A percentile compares a stretch with the other conserved stretches of the same genome.
Conservation (phyloP, 2,329 filamentous ascomycete species). For the Diaporthe velutina region DNA sequence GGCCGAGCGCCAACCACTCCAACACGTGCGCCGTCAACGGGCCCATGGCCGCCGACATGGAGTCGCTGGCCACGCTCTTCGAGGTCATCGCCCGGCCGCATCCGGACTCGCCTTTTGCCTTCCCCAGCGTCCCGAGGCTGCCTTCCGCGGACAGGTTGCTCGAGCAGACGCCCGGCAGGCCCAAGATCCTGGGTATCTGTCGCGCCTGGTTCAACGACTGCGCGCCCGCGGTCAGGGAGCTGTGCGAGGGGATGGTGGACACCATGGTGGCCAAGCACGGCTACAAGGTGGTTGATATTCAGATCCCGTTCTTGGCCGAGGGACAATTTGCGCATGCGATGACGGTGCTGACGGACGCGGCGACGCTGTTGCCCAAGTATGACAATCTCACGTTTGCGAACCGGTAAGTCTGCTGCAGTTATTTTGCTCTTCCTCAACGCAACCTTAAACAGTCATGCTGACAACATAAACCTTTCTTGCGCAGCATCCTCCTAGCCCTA, state of each 20-base stretch:
- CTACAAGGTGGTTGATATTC: slow-evolving; percentile 68
- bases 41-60: slow-evolving; percentile 75
- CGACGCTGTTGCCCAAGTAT: slow-evolving; percentile 60
- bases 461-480: slow-evolving; percentile 48
- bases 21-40: slow-evolving; percentile 75
- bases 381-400: slow-evolving; percentile 64
- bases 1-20: slow-evolving; percentile 70
- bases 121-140: slow-evolving; percentile 49
- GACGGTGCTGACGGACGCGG: slow-evolving; percentile 76
- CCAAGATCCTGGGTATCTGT: slow-evolving; percentile 72
- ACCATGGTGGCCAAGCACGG: slow-evolving; percentile 65
- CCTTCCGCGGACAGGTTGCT: slow-evolving; percentile 42
- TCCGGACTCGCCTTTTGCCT: slow-evolving; percentile 65
- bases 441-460: background rate
- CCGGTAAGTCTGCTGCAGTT: slow-evolving; percentile 24
- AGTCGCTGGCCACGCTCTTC: slow-evolving; percentile 75
- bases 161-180: slow-evolving; percentile 40
- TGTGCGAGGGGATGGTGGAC: slow-evolving; percentile 60
- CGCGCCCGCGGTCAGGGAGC: slow-evolving; percentile 55
- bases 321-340: slow-evolving; percentile 80
- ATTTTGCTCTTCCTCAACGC: too few relatives aligned
- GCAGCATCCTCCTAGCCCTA: slow-evolving; percentile 75
- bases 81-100: slow-evolving; percentile 75
- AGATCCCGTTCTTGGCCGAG: slow-evolving; percentile 69
- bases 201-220: slow-evolving; percentile 71